Base-by-base conservation (phyloP, 1,284 basidiomycete species). In the Pseudozyma tsukubaensis region DNA sequence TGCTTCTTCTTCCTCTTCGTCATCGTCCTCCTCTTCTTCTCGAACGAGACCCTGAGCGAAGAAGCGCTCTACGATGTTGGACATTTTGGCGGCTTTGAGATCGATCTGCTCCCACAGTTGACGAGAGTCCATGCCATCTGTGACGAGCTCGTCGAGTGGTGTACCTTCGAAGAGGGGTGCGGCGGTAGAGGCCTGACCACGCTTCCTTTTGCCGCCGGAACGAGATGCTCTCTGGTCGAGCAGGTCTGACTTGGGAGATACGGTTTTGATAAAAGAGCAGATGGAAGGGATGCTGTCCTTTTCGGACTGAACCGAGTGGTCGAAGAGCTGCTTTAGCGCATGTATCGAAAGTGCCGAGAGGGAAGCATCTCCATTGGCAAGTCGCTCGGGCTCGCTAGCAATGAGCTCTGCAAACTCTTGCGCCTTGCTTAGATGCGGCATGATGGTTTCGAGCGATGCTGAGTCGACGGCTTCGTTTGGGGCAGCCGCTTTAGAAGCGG, bases 51-150 rank as follows among this genome's bases (percentile, higher is more conserved):
- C 60, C 32, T 76, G 90, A 86, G 75, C 76, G 57, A 78, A 72
- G 53, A 51, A 67, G 48, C 60, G 65, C 40, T 77, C 65, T 21
- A 83, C 55, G 12, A 79, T 60, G 35, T 55, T 57, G 37, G 68
- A 66, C 50, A 83, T 62, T 49, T 77, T 76, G 18, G 54, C 34
- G 1, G 66, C 70, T 42, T 79, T 76, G 45, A 82, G 58, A 56
- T 84, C 82, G 49, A 83, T 73, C 72, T 84, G 96, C 50, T 91
- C 90, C 96, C 96, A 99, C 29, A 98, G 87, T 85, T 97, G 94
- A 62, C 93, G 92, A 21, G 89, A 88, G 76, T 91, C 90, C 89
- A 97, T 91, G n/a, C 89, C 91, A n/a, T 93, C 90, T 12, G 90
- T 87, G 65, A 91, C 91, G 19, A 98, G 88, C 53, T 89, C 89